These are phyloP conservation scores for Heritiera littoralis DNA, from an alignment of 345 rosid genomes.

Conservation along the genomic window DNA sequence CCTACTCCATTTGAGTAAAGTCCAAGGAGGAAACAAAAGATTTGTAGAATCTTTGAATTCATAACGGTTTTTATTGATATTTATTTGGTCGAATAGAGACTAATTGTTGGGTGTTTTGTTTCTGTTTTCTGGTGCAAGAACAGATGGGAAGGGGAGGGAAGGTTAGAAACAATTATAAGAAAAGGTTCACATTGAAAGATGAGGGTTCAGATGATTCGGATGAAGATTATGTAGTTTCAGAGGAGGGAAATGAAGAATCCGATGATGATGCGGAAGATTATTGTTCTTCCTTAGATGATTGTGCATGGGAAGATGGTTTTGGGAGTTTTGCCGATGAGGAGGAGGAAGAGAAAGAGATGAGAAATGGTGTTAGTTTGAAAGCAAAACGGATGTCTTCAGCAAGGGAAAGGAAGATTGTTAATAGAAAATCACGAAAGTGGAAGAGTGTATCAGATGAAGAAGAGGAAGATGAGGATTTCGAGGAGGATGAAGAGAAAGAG, in stretches of 20 bases:
- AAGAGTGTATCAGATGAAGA: neutral
- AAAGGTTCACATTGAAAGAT: slow-evolving; percentile 50
- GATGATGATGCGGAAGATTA: slow-evolving; percentile 65
- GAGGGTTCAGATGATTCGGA: slow-evolving; percentile 88
- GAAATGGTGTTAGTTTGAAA: slow-evolving; percentile 43
- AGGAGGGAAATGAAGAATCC: slow-evolving; percentile 62
- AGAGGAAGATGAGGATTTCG: neutral
- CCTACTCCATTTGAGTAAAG: slow-evolving; percentile 38
- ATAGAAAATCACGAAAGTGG: neutral
- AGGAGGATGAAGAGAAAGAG: slow-evolving; percentile 27
- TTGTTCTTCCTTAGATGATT: slow-evolving; percentile 52
- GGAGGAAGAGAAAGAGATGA: slow-evolving; percentile 35
- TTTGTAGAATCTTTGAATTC: slow-evolving; percentile 24
- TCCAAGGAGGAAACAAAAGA: slow-evolving; percentile 31
- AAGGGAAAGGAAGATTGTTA: neutral
- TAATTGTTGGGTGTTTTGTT: slow-evolving; percentile 31
- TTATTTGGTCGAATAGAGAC: slow-evolving; percentile 33
- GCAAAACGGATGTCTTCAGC: slow-evolving; percentile 25
- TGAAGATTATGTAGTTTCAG: slow-evolving; percentile 90
- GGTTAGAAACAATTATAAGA: slow-evolving; percentile 51
- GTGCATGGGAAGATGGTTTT: slow-evolving; percentile 55
- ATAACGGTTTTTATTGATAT: slow-evolving; percentile 12
- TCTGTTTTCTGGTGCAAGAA: slow-evolving; percentile 28
- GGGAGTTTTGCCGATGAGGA: slow-evolving; percentile 36
- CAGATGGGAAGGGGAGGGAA: slow-evolving; percentile 86